Percentiles rank a stretch among this genome's conserved stretches.
Evolutionary conservation across 108 stramenopile species (phyloP).

Genomic region (Skeletonema tropicum): DNA sequence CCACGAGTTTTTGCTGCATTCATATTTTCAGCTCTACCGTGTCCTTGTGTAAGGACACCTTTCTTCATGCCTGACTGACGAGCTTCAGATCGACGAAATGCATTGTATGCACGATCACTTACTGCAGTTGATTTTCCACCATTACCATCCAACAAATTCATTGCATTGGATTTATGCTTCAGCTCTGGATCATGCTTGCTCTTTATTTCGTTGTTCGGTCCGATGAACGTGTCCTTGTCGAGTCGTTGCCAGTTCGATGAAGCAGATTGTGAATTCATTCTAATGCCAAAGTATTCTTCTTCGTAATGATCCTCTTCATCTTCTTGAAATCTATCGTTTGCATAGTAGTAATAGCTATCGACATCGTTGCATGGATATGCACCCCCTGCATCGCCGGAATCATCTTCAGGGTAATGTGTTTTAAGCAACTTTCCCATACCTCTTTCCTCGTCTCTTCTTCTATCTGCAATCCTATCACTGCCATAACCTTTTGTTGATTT

Average conservation of each 20-base stretch:
- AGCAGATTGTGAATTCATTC: conserved; percentile 56
- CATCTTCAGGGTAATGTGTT: conserved; percentile 1
- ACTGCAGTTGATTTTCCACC: conserved; percentile 17
- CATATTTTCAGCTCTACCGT: conserved; percentile 67
- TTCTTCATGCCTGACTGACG: conserved; percentile 59
- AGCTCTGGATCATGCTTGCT: conserved; percentile 81
- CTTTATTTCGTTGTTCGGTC: conserved; percentile 70
- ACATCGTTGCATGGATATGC: conserved; percentile 11
- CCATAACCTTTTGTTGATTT: conserved; percentile 23
- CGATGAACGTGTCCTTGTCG: conserved; percentile 61
- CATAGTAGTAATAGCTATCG: conserved; percentile 24
- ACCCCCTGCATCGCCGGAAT: conserved; percentile 41
- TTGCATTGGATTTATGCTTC: conserved; percentile 61
- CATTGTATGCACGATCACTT: conserved; percentile 54
- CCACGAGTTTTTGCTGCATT: conserved; percentile 64
- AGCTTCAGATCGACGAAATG: conserved; percentile 51
- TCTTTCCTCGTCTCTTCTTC: conserved; percentile 27
- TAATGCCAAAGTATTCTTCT: conserved; percentile 51
- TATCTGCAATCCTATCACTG: conserved; percentile 40
- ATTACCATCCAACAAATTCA: conserved; percentile 12
- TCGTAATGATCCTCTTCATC: conserved; percentile 33
- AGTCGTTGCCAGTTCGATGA: conserved; percentile 51
- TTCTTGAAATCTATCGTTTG: conserved; percentile 7
- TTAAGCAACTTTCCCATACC: conserved; percentile 33
- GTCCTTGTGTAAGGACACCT: conserved; percentile 75